Evolutionary conservation across 1,139 yeast species (phyloP), one percentile per base, ranked within the genome.

Genomic region (Candida mesenterica): DNA sequence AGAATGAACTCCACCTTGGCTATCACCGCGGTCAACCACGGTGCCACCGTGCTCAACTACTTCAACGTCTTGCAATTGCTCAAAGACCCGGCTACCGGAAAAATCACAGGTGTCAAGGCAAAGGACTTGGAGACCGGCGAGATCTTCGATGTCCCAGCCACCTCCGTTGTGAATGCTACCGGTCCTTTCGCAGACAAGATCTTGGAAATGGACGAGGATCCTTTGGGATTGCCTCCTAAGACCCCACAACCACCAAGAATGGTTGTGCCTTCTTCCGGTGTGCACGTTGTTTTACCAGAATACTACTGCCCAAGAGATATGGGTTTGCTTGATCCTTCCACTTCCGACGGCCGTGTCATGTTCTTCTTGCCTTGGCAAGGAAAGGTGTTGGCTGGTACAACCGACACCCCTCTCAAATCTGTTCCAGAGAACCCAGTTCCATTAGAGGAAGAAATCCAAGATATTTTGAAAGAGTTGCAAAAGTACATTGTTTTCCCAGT

Each of bases 361-460:
- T 90, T 90, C 69, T 90, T 90, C 68, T 72, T 90, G 61, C 97
- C 97, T 52, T 90, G 97, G 97, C 97, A 89, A 69, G 96, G 96
- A 12, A 87, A 89, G 61, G 95, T 90, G 32, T 75, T 90, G 53
- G 96, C 96, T 42, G 97, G 97, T 60, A 90, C 97, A 41, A 90
- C 97, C 41, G 97, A 90, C 67, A 81, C 82, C 43, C 87, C 89
- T 33, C 65, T 82, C 62, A 77, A 76, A 48, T 71, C 75, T 42
- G 88, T 92, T 39, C 89, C 95, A 39, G 82, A 73, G 46, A 82
- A 82, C 64, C 97, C 97, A 35, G 72, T 79, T 37, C 96, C 97
- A 29, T 70, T 82, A 32, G 97, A 90, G 62, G 87, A 82, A 46
- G 97, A 90, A 58, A 89, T 90, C 47, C 81, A 83, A 56, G 96